Evolutionary conservation across 768 basidiomycete genomes (phyloP).

Genomic region (Psilocybe cubensis): DNA sequence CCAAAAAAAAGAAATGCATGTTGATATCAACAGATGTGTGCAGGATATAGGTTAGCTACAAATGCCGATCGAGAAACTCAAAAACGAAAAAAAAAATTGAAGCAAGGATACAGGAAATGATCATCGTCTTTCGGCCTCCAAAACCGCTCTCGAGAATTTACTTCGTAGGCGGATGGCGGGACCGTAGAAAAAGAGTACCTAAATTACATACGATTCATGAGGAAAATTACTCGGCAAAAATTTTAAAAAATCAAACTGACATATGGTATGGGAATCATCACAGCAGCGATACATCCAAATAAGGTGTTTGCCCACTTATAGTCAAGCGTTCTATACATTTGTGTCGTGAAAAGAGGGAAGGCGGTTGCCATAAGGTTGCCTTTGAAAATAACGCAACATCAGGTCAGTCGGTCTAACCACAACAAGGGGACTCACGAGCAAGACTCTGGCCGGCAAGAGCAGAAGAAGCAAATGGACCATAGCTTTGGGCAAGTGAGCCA

Average conservation of each 20-base stretch:
- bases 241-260: neutral
- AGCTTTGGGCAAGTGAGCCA: conserved; percentile 31
- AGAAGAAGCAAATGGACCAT: conserved; percentile 67
- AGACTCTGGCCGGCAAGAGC: conserved; percentile 72
- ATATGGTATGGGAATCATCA: conserved; percentile 65
- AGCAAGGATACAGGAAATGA: neutral
- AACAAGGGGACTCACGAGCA: conserved; percentile 41
- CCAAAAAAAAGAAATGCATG: too few species aligned
- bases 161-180: conserved; percentile 42
- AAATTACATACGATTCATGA: neutral
- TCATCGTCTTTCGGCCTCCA: conserved; percentile 24
- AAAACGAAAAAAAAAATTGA: too few species aligned
- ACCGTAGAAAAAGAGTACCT: conserved; percentile 49
- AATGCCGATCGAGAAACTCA: too few species aligned
- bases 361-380: conserved; percentile 53
- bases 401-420: neutral
- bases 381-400: conserved; percentile 19
- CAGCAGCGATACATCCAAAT: conserved; percentile 52
- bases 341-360: conserved; percentile 67
- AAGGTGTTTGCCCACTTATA: conserved; percentile 66
- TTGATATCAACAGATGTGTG: too few species aligned
- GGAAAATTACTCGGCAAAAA: neutral
- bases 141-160: conserved; percentile 42
- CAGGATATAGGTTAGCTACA: too few species aligned
- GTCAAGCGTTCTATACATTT: conserved; percentile 58